Evolutionary conservation across 331 rosid genomes (phyloP).

Genomic region (Telfairia occidentalis): DNA sequence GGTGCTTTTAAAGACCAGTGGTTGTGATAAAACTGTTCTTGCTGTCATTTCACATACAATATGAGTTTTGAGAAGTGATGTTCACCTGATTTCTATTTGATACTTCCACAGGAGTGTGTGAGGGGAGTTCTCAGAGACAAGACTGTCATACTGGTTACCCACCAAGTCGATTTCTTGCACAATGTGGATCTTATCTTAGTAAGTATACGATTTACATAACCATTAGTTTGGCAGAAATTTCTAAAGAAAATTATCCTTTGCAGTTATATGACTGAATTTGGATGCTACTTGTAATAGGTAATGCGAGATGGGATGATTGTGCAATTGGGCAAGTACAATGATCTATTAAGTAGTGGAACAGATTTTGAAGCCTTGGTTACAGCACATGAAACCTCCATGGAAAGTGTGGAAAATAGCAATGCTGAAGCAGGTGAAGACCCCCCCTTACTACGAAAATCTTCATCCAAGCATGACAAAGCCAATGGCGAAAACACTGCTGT

Average conservation of each 20-base stretch:
- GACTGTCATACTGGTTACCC: conserved; percentile 73
- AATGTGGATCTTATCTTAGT: conserved; percentile 69
- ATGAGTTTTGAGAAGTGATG: not conserved
- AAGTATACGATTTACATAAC: conserved; percentile 4
- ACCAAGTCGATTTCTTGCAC: conserved; percentile 88
- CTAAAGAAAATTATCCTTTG: not conserved
- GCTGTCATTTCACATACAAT: not conserved
- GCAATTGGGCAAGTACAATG: conserved; percentile 65
- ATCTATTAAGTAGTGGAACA: conserved; percentile 39
- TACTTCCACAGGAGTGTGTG: conserved; percentile 57
- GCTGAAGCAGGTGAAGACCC: conserved; percentile 23
- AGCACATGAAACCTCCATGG: conserved; percentile 86
- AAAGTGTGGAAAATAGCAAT: conserved; percentile 53
- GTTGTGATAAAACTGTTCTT: not conserved
- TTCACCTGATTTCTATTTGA: not conserved
- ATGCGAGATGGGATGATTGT: conserved; percentile 72
- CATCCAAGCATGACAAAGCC: conserved; percentile 22
- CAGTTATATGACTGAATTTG: not conserved
- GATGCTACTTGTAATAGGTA: conserved; percentile 30
- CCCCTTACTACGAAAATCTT: conserved; percentile 20
- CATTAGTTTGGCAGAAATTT: not conserved
- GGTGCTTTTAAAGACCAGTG: not conserved
- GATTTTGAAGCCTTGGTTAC: conserved; percentile 69
- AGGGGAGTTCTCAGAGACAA: conserved; percentile 63
- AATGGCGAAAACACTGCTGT: conserved; percentile 38